These are phyloP conservation scores for Dryadomyces quercus-mongolicae DNA, from an alignment of 2,329 filamentous ascomycete species.

Conservation along the genomic window DNA sequence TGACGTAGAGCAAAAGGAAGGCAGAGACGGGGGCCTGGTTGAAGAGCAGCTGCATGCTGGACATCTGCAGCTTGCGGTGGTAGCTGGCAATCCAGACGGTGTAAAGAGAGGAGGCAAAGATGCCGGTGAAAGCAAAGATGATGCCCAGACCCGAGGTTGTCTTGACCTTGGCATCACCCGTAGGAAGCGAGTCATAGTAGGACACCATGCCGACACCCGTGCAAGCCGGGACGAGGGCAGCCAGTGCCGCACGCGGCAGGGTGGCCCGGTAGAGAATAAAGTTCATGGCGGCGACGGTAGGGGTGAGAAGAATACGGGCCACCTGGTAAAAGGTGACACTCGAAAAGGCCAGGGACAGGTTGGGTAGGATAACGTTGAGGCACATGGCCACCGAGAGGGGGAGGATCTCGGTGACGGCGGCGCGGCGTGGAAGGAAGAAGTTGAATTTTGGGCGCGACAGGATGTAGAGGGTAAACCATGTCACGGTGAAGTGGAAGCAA, in stretches of 20 bases:
- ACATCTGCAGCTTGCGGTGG: slow-evolving; percentile 52
- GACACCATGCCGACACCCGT: slow-evolving; percentile 53
- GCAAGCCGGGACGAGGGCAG: slow-evolving; percentile 49
- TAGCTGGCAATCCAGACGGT: slow-evolving; percentile 58
- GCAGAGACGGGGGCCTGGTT: slow-evolving; percentile 55
- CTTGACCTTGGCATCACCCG: slow-evolving; percentile 33
- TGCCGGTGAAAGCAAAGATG: slow-evolving; percentile 50
- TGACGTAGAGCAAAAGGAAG: slow-evolving; percentile 50
- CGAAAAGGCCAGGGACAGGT: slow-evolving; percentile 55
- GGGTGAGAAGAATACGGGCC: slow-evolving; percentile 54
- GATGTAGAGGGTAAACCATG: slow-evolving; percentile 48
- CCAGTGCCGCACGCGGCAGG: slow-evolving; percentile 39
- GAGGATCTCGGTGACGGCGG: slow-evolving; percentile 42
- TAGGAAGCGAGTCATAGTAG: slow-evolving; percentile 52
- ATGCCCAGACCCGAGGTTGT: slow-evolving; percentile 48
- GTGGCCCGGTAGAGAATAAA: slow-evolving; percentile 45
- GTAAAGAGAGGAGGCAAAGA: slow-evolving; percentile 54
- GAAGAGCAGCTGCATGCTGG: slow-evolving; percentile 56
- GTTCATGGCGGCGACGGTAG: slow-evolving; percentile 53
- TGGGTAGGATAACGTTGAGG: slow-evolving; percentile 57
- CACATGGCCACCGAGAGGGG: slow-evolving; percentile 57
- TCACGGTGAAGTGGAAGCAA: slow-evolving; percentile 56
- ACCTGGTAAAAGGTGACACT: slow-evolving; percentile 61
- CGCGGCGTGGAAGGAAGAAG: slow-evolving; percentile 46
- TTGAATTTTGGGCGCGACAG: slow-evolving; percentile 45